These are phyloP conservation scores for Pythium oligandrum DNA, from an alignment of 352 stramenopile genomes.

Conservation along the genomic window DNA sequence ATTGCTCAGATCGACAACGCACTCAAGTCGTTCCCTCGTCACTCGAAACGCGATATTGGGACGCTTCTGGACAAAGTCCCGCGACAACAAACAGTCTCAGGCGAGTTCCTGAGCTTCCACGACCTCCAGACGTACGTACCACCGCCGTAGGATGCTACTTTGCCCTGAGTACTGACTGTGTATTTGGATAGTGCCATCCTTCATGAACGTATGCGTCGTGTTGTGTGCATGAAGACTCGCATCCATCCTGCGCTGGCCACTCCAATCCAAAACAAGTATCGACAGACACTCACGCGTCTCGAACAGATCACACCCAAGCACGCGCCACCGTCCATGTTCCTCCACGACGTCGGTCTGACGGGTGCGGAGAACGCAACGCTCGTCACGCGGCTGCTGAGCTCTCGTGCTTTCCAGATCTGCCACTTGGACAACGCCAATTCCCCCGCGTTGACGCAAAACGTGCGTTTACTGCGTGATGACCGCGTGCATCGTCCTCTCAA, in stretches of 20 bases:
- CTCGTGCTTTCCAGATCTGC: slow-evolving; percentile 79
- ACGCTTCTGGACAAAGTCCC: slow-evolving; percentile 46
- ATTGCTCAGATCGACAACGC: slow-evolving; percentile 62
- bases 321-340: slow-evolving; percentile 63
- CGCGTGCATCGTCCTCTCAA: slow-evolving; percentile 17
- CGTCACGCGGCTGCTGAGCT: slow-evolving; percentile 66
- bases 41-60: slow-evolving; percentile 57
- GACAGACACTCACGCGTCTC: slow-evolving; percentile 35
- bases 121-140: slow-evolving; percentile 61
- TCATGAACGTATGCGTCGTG: slow-evolving; percentile 51
- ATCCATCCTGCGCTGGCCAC: slow-evolving; percentile 43
- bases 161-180: neutral
- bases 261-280: slow-evolving; percentile 48
- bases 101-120: slow-evolving; percentile 71
- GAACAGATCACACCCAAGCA: slow-evolving; percentile 34
- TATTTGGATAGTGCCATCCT: slow-evolving; percentile 28
- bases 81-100: slow-evolving; percentile 12
- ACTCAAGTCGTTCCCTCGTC: slow-evolving; percentile 60
- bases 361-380: slow-evolving; percentile 62
- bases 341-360: slow-evolving; percentile 66
- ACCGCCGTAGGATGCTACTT: neutral
- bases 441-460: slow-evolving; percentile 75
- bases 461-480: slow-evolving; percentile 55
- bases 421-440: slow-evolving; percentile 77
- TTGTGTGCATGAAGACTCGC: slow-evolving; percentile 69